Conservation (phyloP, 352 stramenopile species). For the Blastocystis sp. region DNA sequence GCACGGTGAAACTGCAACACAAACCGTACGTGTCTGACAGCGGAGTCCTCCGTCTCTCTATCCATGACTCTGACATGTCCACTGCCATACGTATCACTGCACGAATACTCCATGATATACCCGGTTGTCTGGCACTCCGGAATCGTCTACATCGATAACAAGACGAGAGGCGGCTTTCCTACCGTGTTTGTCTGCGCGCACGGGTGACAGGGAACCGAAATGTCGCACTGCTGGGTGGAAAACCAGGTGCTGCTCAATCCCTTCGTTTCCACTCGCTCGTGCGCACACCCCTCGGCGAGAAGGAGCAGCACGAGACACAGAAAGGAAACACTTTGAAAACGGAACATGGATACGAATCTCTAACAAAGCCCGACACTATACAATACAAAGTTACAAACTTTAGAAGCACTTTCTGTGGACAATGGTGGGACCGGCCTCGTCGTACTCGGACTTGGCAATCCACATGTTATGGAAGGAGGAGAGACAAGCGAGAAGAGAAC, state of each 20-base stretch:
- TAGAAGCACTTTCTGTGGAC: conserved; percentile 94
- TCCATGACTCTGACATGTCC: neutral
- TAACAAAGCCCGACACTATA: no score
- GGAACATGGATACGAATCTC: no score
- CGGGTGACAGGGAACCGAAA: neutral
- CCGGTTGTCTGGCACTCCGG: conserved; percentile 12
- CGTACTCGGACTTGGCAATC: conserved; percentile 96
- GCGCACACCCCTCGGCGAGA: neutral
- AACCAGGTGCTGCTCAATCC: neutral
- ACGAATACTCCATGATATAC: conserved; percentile 19
- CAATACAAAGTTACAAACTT: conserved; percentile 75
- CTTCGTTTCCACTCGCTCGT: neutral
- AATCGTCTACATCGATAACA: neutral
- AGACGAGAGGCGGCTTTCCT: neutral
- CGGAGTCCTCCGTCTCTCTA: neutral
- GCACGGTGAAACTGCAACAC: neutral
- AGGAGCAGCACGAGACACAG: neutral
- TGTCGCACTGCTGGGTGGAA: conserved; percentile 12
- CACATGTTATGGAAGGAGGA: conserved; percentile 97
- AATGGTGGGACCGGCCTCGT: conserved; percentile 93
- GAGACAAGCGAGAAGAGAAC: conserved; percentile 91
- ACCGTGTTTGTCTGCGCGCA: neutral
- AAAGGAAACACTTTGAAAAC: neutral
- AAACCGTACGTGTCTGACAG: neutral
- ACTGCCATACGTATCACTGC: neutral